These are phyloP conservation scores for Lactarius hatsudake DNA, from an alignment of 768 basidiomycete species.

Conservation along the genomic window DNA sequence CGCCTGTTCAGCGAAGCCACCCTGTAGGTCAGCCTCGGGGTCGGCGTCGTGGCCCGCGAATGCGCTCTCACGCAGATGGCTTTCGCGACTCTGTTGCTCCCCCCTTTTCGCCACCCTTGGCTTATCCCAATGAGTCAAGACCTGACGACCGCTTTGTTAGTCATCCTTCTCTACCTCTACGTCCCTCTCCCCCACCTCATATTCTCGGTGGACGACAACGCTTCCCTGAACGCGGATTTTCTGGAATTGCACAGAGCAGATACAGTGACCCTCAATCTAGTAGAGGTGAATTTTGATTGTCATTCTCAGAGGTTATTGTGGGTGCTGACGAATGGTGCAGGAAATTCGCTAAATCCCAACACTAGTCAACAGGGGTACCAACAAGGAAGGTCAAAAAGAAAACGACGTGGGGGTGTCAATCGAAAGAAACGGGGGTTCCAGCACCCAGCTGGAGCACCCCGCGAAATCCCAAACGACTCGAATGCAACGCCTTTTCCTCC, in stretches of 20 bases:
- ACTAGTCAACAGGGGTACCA: conserved; percentile 12
- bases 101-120: not conserved
- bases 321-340: conserved; percentile 13
- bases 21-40: conserved; percentile 19
- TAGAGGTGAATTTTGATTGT: conserved; percentile 12
- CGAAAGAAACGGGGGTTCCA: conserved; percentile 21
- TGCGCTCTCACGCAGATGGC: conserved; percentile 11
- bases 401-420: conserved; percentile 23
- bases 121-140: conserved; percentile 12
- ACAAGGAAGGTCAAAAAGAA: conserved; percentile 10
- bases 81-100: conserved; percentile 4
- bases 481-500: conserved; percentile 1
- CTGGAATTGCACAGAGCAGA: conserved; percentile 15
- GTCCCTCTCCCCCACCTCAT: conserved; percentile 17
- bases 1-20: conserved; percentile 18
- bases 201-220: conserved; percentile 11
- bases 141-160: conserved; percentile 15
- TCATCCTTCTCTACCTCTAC: conserved; percentile 25
- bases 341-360: not conserved
- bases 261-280: conserved; percentile 6
- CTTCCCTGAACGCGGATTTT: conserved; percentile 13
- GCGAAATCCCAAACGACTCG: not conserved
- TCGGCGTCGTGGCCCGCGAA: conserved; percentile 6
- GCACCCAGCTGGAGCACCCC: not conserved
- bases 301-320: not conserved